Base-by-base conservation (phyloP, 257 asterid genomes). In the Paulownia fortunei region DNA sequence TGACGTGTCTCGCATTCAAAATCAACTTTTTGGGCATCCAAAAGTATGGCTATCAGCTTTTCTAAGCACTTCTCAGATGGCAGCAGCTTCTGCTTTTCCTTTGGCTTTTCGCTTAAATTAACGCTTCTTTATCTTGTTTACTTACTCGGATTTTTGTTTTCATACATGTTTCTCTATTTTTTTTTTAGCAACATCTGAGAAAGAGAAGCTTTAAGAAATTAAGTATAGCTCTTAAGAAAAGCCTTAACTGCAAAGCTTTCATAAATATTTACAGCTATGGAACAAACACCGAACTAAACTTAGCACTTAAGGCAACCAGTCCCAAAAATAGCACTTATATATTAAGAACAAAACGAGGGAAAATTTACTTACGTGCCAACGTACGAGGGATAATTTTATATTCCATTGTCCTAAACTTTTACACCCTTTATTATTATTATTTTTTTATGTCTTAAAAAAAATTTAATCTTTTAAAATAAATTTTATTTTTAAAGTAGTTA, bases 241-340 rank as follows among this genome's bases (percentile, higher is more conserved):
- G 56, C 81, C 84, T 81, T 81, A 61, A 51, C 70, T 61, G 55
- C 64, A 69, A 81, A 81, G 84, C 69, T 81, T 75, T 76, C 84
- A 68, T n/a, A 13, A 6, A n/a, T 36, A 18, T 32, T 32, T 32
- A 63, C 23, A 15, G 69, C 41, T 30, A n/a, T 7, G 6, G 8
- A 26, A 55, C 42, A 11, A 60, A 6, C 13, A 23, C 67, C 21
- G 0, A 13, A 27, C 21, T 13, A 13, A 27, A 60, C 82, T 73
- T 73, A 44, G 49, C 62, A 16, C 69, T 37, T 16, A 79, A 72
- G 75, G 8, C 12, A 59, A 26, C 65, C 18, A 13, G 9, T 56
- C 32, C 34, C 16, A 7, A 3, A 19, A 12, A 11, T 46, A 47
- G n/a, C n/a, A n/a, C n/a, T n/a, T n/a, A n/a, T n/a, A n/a, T n/a